A percentile compares a stretch with the other conserved stretches of the same genome.
Conservation (phyloP, 2,329 filamentous ascomycete genomes). For the Colletotrichum agaves region DNA sequence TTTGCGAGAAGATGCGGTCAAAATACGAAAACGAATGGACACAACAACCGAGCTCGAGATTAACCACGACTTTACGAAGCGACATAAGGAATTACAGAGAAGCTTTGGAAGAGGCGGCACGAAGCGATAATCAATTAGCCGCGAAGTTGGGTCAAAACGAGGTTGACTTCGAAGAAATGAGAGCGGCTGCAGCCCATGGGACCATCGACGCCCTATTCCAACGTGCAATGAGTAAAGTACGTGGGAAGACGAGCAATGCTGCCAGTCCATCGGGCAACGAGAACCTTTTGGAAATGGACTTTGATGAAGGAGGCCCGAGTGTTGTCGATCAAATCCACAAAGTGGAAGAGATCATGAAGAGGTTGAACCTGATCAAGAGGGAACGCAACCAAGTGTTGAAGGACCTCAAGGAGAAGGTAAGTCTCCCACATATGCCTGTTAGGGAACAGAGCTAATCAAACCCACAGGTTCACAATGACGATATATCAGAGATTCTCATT, state of each 20-base stretch:
- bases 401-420: constrained; percentile 96
- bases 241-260: constrained; percentile 70
- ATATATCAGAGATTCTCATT: constrained; percentile 97
- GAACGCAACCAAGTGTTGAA: constrained; percentile 93
- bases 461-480: constrained; percentile 86
- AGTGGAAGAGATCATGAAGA: constrained; percentile 91
- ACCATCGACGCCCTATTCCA: constrained; percentile 92
- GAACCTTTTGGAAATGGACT: constrained; percentile 91
- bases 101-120: constrained; percentile 87
- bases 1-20: constrained; percentile 98
- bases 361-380: constrained; percentile 89
- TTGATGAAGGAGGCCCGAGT: constrained; percentile 81
- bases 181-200: constrained; percentile 84
- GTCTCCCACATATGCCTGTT: constrained; percentile 38
- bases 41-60: constrained; percentile 90
- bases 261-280: constrained; percentile 72
- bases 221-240: constrained; percentile 82
- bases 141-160: constrained; percentile 88
- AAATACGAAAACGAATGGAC: constrained; percentile 98
- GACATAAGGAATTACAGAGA: constrained; percentile 91
- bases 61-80: constrained; percentile 86
- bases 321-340: constrained; percentile 89
- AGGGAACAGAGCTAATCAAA: not conserved
- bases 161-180: constrained; percentile 93
- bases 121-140: constrained; percentile 86